A percentile compares a stretch with the other conserved stretches of the same genome.
Evolutionary conservation across 1,139 yeast species (phyloP).

Genomic region (Blastobotrys buckinghamii): DNA sequence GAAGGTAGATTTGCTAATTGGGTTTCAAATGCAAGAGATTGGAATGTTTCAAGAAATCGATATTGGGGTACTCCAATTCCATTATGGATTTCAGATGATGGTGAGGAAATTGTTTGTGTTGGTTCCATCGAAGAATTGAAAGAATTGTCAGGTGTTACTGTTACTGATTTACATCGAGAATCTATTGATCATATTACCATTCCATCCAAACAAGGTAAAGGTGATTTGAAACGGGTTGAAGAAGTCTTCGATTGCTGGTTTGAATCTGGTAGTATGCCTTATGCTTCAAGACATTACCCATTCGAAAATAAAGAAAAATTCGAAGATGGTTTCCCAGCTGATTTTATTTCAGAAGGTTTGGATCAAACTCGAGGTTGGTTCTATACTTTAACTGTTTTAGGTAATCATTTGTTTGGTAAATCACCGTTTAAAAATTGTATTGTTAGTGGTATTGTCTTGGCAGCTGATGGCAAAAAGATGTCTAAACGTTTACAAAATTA

Average conservation of each 20-base stretch:
- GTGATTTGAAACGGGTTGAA: constrained; percentile 80
- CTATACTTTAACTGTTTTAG: constrained; percentile 91
- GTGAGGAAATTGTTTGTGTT: constrained; percentile 84
- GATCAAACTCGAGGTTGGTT: constrained; percentile 99
- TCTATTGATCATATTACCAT: constrained; percentile 84
- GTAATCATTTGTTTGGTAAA: constrained; percentile 86
- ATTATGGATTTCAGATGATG: constrained; percentile 93
- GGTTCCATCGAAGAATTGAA: constrained; percentile 85
- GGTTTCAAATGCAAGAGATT: constrained; percentile 98
- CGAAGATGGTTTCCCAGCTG: constrained; percentile 80
- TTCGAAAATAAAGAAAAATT: constrained; percentile 76
- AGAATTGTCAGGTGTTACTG: constrained; percentile 77
- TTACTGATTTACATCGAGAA: constrained; percentile 92
- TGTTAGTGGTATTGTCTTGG: constrained; percentile 94
- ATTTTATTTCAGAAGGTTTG: constrained; percentile 95
- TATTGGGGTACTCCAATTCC: constrained; percentile 99
- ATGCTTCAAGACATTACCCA: constrained; percentile 94
- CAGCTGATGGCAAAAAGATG: constrained; percentile 99
- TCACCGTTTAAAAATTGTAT: constrained; percentile 95
- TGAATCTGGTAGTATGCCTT: constrained; percentile 99
- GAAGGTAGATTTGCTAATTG: constrained; percentile 95
- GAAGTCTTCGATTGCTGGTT: constrained; percentile 99
- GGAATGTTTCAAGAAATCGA: constrained; percentile 97
- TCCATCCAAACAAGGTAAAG: constrained; percentile 90
- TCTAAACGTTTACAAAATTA: constrained; percentile 96